These are phyloP conservation scores for Wickerhamomyces queroliae DNA, from an alignment of 805 yeast genomes.

Conservation along the genomic window DNA sequence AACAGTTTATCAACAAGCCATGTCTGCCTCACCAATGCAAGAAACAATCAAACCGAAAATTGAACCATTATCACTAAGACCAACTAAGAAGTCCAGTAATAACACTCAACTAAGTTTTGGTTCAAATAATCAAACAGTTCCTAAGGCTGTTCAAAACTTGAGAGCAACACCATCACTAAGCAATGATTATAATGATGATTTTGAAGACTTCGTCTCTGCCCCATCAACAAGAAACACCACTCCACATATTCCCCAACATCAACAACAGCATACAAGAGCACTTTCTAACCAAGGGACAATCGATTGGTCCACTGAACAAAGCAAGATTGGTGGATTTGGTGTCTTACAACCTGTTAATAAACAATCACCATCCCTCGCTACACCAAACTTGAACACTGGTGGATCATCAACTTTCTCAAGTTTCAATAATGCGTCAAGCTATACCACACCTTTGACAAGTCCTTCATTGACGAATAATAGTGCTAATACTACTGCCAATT, in stretches of 20 bases:
- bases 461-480: neutral
- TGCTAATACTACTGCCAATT: neutral
- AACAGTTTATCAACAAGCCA: conserved; percentile 18
- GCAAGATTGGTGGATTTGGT: neutral
- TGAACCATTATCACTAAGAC: conserved; percentile 15
- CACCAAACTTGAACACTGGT: too few relatives aligned
- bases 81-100: conserved; percentile 5
- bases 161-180: conserved; percentile 1
- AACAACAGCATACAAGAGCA: neutral
- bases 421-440: too few relatives aligned
- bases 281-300: neutral
- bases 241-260: conserved; percentile 1
- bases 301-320: neutral
- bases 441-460: too few relatives aligned
- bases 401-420: too few relatives aligned
- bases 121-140: conserved; percentile 8
- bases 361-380: neutral
- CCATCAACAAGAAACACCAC: conserved; percentile 21
- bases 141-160: conserved; percentile 10
- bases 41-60: conserved; percentile 9
- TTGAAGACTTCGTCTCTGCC: conserved; percentile 27
- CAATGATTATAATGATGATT: conserved; percentile 14
- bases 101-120: conserved; percentile 9
- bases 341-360: neutral
- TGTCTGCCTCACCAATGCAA: conserved; percentile 1